These are phyloP conservation scores for Tetrahymena borealis DNA, from an alignment of 73 alveolate species.

Conservation along the genomic window DNA sequence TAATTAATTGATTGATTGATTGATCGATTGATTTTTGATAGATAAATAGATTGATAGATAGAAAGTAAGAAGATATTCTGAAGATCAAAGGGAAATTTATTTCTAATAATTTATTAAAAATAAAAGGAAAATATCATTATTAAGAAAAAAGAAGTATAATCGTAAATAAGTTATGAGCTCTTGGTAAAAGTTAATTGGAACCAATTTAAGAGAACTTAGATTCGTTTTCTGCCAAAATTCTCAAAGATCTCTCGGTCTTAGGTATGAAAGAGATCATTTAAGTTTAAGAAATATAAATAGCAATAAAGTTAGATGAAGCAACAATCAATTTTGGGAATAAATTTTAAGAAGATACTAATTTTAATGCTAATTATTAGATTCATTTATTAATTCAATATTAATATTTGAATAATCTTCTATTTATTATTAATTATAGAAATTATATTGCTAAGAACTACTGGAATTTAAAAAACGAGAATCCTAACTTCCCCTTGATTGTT, in stretches of 20 bases:
- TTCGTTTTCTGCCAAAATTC: slow-evolving; percentile 68
- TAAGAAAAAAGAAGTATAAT: background rate
- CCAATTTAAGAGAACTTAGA: slow-evolving; percentile 65
- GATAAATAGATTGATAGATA: background rate
- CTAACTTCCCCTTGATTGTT: slow-evolving; percentile 75
- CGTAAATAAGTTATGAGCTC: slow-evolving; percentile 12
- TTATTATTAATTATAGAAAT: slow-evolving; percentile 15
- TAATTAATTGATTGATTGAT: background rate
- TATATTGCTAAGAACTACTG: slow-evolving; percentile 58
- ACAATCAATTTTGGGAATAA: too few species aligned
- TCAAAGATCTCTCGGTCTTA: slow-evolving; percentile 55
- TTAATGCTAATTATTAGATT: background rate
- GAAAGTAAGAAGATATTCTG: background rate
- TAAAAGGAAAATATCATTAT: background rate
- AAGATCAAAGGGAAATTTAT: background rate
- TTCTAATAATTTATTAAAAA: background rate
- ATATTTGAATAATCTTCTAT: background rate
- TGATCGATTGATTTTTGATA: background rate
- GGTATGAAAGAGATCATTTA: background rate
- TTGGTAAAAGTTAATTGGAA: slow-evolving; percentile 65
- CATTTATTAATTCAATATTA: background rate
- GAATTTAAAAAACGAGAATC: slow-evolving; percentile 54
- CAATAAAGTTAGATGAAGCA: too few species aligned
- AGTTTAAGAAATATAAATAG: background rate
- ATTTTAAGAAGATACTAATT: too few species aligned